Evolutionary conservation across 2,329 filamentous ascomycete genomes (phyloP).

Genomic region (Alternaria sp.): DNA sequence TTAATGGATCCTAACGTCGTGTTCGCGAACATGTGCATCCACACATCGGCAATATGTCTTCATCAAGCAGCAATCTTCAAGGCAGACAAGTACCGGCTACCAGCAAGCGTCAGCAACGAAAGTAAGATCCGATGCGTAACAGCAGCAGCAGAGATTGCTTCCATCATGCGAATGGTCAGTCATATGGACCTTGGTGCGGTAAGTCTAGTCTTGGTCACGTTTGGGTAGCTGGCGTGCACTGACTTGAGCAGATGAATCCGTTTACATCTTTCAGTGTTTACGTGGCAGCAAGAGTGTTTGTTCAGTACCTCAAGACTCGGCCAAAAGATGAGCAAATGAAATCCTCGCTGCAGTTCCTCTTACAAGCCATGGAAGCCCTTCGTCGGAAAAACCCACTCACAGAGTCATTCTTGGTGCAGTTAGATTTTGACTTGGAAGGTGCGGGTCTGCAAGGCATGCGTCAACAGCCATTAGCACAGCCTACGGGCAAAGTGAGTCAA

Average conservation of each 20-base stretch:
- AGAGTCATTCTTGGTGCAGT: slow-evolving; percentile 91
- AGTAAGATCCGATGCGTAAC: slow-evolving; percentile 94
- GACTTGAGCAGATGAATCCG: slow-evolving; percentile 78
- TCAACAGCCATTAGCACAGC: slow-evolving; percentile 60
- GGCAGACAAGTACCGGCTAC: slow-evolving; percentile 85
- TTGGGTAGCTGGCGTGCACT: background rate
- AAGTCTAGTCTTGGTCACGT: slow-evolving; percentile 52
- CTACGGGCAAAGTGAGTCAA: slow-evolving; percentile 23
- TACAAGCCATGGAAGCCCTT: slow-evolving; percentile 88
- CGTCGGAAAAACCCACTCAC: slow-evolving; percentile 89
- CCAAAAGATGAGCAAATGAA: slow-evolving; percentile 81
- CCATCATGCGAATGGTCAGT: slow-evolving; percentile 93
- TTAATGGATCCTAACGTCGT: slow-evolving; percentile 83
- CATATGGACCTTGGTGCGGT: slow-evolving; percentile 86
- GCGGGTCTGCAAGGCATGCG: slow-evolving; percentile 61
- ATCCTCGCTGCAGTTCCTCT: slow-evolving; percentile 86
- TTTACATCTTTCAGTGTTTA: slow-evolving; percentile 97
- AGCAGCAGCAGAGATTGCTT: slow-evolving; percentile 91
- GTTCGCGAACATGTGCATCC: slow-evolving; percentile 96
- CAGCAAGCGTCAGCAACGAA: slow-evolving; percentile 79
- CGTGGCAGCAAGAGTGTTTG: slow-evolving; percentile 92
- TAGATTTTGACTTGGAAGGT: slow-evolving; percentile 88
- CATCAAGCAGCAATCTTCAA: slow-evolving; percentile 99
- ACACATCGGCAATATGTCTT: slow-evolving; percentile 95
- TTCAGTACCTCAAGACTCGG: slow-evolving; percentile 95